Percentiles rank a stretch among this genome's conserved stretches.
phyloP scores from a whole-genome alignment of 2,329 filamentous ascomycete species.

The Zymoseptoria brevis region DNA sequence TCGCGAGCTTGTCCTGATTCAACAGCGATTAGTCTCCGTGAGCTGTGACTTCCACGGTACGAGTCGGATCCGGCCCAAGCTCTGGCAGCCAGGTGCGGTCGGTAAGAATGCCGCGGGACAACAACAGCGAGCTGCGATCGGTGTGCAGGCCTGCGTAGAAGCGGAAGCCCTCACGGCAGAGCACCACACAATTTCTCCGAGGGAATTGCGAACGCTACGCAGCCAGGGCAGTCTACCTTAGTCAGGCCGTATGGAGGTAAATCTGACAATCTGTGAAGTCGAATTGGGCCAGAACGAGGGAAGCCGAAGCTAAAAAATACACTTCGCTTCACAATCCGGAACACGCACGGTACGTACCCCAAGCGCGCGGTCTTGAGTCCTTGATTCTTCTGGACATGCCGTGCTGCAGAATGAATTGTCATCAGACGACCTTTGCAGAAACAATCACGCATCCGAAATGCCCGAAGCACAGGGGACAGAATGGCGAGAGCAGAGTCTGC shows the following conservation, averaged over 20 bases:
- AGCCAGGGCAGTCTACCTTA: neutral
- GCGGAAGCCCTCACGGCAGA: neutral
- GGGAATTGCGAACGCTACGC: neutral
- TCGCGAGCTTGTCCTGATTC: neutral
- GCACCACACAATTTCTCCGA: neutral
- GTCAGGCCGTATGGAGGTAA: neutral
- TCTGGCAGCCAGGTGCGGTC: neutral
- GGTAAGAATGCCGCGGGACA: neutral
- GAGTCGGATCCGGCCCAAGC: neutral
- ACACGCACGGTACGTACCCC: too few species aligned
- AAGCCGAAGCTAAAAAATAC: neutral
- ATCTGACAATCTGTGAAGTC: neutral
- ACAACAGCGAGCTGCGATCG: neutral
- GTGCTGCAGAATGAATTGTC: neutral
- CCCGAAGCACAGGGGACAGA: too few species aligned
- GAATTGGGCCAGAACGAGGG: neutral
- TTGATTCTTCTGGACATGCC: neutral
- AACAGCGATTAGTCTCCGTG: neutral
- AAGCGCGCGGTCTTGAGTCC: neutral
- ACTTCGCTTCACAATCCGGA: neutral
- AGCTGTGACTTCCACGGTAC: neutral
- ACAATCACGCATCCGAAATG: too few species aligned
- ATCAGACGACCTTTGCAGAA: neutral
- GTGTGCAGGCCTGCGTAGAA: too few species aligned
- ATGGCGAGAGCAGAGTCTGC: neutral